These are phyloP conservation scores for Fusarium sublunatum DNA, from an alignment of 2,329 filamentous ascomycete genomes.

Conservation along the genomic window DNA sequence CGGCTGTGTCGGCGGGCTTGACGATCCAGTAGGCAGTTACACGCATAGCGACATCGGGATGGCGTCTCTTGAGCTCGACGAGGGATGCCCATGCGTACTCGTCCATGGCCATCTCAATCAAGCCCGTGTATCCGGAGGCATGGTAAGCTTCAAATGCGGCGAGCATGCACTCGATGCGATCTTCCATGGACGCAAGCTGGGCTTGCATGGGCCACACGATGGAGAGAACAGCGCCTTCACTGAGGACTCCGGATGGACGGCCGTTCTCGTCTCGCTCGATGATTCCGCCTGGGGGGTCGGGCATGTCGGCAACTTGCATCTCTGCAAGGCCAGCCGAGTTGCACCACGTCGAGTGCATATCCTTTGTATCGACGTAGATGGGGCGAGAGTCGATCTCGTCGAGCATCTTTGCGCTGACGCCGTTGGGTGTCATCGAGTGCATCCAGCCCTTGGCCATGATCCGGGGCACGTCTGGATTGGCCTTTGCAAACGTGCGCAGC, in stretches of 20 bases:
- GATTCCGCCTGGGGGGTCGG: slow-evolving; percentile 62
- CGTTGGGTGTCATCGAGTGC: slow-evolving; percentile 60
- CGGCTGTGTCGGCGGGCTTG: slow-evolving; percentile 57
- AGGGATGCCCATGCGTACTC: slow-evolving; percentile 66
- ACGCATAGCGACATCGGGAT: slow-evolving; percentile 53
- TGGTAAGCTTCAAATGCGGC: slow-evolving; percentile 63
- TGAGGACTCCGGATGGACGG: slow-evolving; percentile 61
- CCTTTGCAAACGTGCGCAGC: slow-evolving; percentile 59
- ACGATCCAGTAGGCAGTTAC: slow-evolving; percentile 69
- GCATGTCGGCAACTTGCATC: slow-evolving; percentile 57
- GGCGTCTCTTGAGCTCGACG: slow-evolving; percentile 54
- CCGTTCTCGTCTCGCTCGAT: slow-evolving; percentile 63
- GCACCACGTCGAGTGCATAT: slow-evolving; percentile 68
- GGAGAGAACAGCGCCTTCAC: slow-evolving; percentile 63
- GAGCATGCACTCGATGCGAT: slow-evolving; percentile 60
- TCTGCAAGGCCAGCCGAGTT: slow-evolving; percentile 63
- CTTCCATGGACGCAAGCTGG: slow-evolving; percentile 58
- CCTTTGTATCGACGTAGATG: slow-evolving; percentile 68
- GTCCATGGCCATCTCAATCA: slow-evolving; percentile 72
- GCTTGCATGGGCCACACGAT: slow-evolving; percentile 68
- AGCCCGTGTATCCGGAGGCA: slow-evolving; percentile 64
- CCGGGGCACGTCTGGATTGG: slow-evolving; percentile 59
- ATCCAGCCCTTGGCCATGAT: slow-evolving; percentile 68
- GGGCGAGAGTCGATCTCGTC: slow-evolving; percentile 65
- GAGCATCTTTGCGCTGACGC: slow-evolving; percentile 58